Conservation (phyloP, 73 alveolate genomes). For the Paramecium sexaurelia region DNA sequence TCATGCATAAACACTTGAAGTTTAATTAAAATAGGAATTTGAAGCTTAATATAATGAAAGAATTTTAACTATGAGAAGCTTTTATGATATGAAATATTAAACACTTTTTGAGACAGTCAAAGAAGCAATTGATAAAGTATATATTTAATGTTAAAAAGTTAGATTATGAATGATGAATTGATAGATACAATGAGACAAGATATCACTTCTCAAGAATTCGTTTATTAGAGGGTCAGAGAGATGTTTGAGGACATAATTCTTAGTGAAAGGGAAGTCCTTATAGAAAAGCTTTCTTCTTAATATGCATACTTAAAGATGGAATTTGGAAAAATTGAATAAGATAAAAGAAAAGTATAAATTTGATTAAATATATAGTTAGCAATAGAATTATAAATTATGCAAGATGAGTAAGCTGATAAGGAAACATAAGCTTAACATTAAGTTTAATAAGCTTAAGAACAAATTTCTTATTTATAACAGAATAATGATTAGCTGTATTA, state of each 20-base stretch:
- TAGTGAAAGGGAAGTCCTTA: slow-evolving; percentile 67
- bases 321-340: slow-evolving; percentile 55
- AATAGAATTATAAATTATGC: background rate
- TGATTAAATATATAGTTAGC: background rate
- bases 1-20: slow-evolving; percentile 8
- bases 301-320: slow-evolving; percentile 65
- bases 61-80: slow-evolving; percentile 60
- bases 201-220: slow-evolving; percentile 62
- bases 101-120: slow-evolving; percentile 63
- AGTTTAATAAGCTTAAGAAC: background rate
- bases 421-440: background rate
- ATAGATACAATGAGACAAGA: slow-evolving; percentile 63
- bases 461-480: background rate
- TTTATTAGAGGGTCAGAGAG: slow-evolving; percentile 54
- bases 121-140: slow-evolving; percentile 61
- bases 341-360: slow-evolving; percentile 56
- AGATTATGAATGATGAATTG: slow-evolving; percentile 63
- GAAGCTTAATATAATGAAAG: slow-evolving; percentile 67
- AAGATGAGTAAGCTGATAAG: background rate
- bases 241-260: slow-evolving; percentile 63
- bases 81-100: slow-evolving; percentile 67
- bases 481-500: slow-evolving; percentile 22
- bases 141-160: background rate
- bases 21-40: slow-evolving; percentile 31
- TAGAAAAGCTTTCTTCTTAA: slow-evolving; percentile 58